These are phyloP conservation scores for Quercus agrifolia DNA, from an alignment of 306 rosid genomes.

Conservation along the genomic window DNA sequence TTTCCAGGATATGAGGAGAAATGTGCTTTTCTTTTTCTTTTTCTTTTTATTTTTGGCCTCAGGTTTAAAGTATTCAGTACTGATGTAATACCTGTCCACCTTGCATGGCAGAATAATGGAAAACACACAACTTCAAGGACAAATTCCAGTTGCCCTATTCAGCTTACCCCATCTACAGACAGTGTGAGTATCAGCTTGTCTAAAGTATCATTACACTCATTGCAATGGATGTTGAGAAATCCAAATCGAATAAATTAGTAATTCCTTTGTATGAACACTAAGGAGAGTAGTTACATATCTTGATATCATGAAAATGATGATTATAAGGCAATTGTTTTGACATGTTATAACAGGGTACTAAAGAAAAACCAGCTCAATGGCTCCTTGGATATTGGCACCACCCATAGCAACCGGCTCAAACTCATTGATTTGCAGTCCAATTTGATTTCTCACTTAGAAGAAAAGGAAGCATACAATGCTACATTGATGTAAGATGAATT, in stretches of 20 bases:
- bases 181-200: constrained; percentile 27
- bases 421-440: constrained; percentile 29
- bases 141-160: constrained; percentile 1
- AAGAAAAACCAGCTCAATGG: constrained; percentile 33
- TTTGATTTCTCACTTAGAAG: not conserved
- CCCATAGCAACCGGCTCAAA: constrained; percentile 3
- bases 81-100: no score
- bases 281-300: not conserved
- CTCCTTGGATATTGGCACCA: constrained; percentile 13
- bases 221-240: not conserved
- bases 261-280: no score
- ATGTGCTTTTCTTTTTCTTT: no score
- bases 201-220: not conserved
- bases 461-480: not conserved
- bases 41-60: no score
- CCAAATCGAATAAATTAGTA: not conserved
- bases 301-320: not conserved
- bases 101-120: no score
- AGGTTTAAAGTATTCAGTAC: no score
- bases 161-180: constrained; percentile 19
- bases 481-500: constrained; percentile 15
- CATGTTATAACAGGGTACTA: constrained; percentile 18
- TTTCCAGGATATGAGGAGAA: no score
- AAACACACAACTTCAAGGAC: no score
- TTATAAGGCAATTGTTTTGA: not conserved